These are phyloP conservation scores for Lignosus rhinocerotis DNA, from an alignment of 1,284 basidiomycete genomes.

Conservation along the genomic window DNA sequence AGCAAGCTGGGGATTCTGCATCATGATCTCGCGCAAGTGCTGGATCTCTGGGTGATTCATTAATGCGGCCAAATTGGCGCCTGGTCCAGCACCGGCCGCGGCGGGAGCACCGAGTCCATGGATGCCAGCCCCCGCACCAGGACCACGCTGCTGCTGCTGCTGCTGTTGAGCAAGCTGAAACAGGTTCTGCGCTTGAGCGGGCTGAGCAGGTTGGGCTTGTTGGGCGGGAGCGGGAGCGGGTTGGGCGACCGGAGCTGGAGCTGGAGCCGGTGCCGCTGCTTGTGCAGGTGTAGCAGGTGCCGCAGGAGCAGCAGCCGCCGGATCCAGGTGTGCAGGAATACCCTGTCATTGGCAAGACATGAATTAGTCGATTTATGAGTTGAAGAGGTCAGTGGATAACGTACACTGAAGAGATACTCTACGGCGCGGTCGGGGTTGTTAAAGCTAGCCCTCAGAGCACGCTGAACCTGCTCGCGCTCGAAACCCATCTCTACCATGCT, in stretches of 20 bases:
- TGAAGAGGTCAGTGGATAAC: conserved; percentile 28
- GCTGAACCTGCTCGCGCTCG: conserved; percentile 80
- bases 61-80: conserved; percentile 52
- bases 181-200: conserved; percentile 61
- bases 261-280: conserved; percentile 35
- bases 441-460: conserved; percentile 90
- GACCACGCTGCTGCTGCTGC: conserved; percentile 49
- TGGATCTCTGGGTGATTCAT: conserved; percentile 64
- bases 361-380: conserved; percentile 2
- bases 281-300: conserved; percentile 34
- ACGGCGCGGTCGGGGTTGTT: conserved; percentile 99
- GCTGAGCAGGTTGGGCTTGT: conserved; percentile 34
- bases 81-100: conserved; percentile 28
- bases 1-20: conserved; percentile 75
- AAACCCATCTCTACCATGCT: conserved; percentile 97
- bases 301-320: conserved; percentile 32
- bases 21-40: conserved; percentile 70
- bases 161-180: conserved; percentile 83
- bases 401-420: conserved; percentile 93
- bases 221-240: conserved; percentile 36
- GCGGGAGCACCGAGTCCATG: conserved; percentile 14
- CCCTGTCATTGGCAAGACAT: conserved; percentile 49
- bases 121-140: conserved; percentile 17
- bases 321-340: conserved; percentile 75
- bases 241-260: conserved; percentile 39